Conservation (phyloP, 495 filamentous ascomycete species). For the Aspergillus sparsus region DNA sequence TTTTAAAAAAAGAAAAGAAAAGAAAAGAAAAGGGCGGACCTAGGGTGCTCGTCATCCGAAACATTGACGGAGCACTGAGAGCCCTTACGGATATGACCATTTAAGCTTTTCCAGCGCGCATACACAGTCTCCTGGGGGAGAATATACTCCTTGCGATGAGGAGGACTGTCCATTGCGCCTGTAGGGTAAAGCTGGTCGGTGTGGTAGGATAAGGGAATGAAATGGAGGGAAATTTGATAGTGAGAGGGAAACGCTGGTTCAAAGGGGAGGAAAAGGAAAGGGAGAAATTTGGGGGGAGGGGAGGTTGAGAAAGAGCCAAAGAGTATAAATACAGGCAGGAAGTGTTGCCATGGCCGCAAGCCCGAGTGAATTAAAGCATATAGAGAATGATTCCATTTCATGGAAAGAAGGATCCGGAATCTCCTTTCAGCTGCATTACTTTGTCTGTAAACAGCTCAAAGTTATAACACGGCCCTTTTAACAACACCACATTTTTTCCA, state of each 20-base stretch:
- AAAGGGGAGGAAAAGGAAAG: background rate
- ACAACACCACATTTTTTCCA: too few relatives aligned
- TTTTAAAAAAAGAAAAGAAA: slow-evolving; percentile 9
- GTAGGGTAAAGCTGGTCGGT: too few relatives aligned
- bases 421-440: too few relatives aligned
- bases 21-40: slow-evolving; percentile 24
- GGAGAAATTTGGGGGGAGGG: background rate
- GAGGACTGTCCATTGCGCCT: background rate
- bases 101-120: slow-evolving; percentile 21
- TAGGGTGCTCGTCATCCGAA: slow-evolving; percentile 27
- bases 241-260: background rate
- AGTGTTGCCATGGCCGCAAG: background rate
- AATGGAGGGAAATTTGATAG: too few relatives aligned
- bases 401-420: too few relatives aligned
- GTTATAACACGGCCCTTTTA: too few relatives aligned
- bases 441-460: too few relatives aligned
- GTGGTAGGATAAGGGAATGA: too few relatives aligned
- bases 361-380: too few relatives aligned
- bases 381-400: too few relatives aligned
- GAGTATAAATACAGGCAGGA: background rate
- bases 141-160: slow-evolving; percentile 17
- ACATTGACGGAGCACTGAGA: slow-evolving; percentile 28
- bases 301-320: background rate
- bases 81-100: slow-evolving; percentile 17
- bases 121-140: slow-evolving; percentile 23